These are phyloP conservation scores for Aspergillus sergii DNA, from an alignment of 2,329 filamentous ascomycete genomes.

Conservation along the genomic window DNA sequence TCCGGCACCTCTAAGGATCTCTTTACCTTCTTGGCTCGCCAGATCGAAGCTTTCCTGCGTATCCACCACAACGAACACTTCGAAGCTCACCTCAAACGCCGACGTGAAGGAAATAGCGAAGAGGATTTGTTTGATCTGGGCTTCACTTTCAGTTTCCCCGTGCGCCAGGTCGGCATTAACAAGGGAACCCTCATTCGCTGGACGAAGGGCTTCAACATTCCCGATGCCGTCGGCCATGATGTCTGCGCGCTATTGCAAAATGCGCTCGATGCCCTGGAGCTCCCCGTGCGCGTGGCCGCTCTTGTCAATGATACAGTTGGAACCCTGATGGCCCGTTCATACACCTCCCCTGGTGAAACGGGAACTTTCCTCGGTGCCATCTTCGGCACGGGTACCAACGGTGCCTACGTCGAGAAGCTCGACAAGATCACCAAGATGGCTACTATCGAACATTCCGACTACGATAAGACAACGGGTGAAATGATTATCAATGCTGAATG, in stretches of 20 bases:
- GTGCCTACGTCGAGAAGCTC: constrained; percentile 93
- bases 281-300: constrained; percentile 93
- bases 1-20: constrained; percentile 84
- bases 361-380: constrained; percentile 91
- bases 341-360: constrained; percentile 85
- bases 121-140: constrained; percentile 87
- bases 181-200: constrained; percentile 91
- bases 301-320: constrained; percentile 97
- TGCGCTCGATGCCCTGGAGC: constrained; percentile 81
- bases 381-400: constrained; percentile 96
- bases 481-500: constrained; percentile 99
- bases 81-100: constrained; percentile 66
- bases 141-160: constrained; percentile 99
- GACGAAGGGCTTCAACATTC: constrained; percentile 98
- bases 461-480: constrained; percentile 78
- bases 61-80: constrained; percentile 89
- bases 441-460: constrained; percentile 57
- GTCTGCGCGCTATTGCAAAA: constrained; percentile 86
- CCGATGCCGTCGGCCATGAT: constrained; percentile 91
- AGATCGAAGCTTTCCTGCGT: constrained; percentile 86
- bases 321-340: constrained; percentile 95
- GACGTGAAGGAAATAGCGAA: constrained; percentile 64
- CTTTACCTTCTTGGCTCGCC: constrained; percentile 88
- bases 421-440: constrained; percentile 77
- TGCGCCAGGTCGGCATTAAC: constrained; percentile 92